A percentile compares a stretch with the other conserved stretches of the same genome.
These are phyloP conservation scores for Amanita exitialis DNA, from an alignment of 768 basidiomycete species.

Conservation along the genomic window DNA sequence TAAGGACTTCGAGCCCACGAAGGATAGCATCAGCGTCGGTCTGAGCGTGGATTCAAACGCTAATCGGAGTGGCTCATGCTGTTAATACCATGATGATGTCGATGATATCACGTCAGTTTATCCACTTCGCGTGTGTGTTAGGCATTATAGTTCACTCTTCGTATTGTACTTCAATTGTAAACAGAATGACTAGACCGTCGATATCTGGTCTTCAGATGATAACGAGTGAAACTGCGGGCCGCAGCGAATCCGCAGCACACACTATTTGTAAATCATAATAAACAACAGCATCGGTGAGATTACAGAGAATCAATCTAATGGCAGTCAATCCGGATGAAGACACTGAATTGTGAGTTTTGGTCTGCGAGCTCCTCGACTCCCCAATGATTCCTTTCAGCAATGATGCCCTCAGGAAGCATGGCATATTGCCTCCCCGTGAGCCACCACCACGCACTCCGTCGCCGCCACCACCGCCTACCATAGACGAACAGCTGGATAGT, in stretches of 20 bases:
- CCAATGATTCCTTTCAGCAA: constrained; percentile 44
- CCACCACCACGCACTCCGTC: constrained; percentile 68
- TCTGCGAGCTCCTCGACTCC: neutral
- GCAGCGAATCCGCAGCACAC: neutral
- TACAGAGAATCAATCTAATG: constrained; percentile 27
- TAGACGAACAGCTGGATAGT: constrained; percentile 58
- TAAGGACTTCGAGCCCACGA: constrained; percentile 71
- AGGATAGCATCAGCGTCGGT: constrained; percentile 79
- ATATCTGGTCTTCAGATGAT: neutral
- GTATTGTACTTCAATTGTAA: neutral
- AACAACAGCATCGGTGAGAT: neutral
- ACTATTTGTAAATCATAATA: neutral
- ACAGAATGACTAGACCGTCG: neutral
- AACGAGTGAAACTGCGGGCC: neutral
- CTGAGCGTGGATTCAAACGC: constrained; percentile 59
- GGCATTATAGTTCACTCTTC: constrained; percentile 3
- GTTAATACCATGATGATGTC: constrained; percentile 24
- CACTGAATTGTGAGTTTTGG: constrained; percentile 79
- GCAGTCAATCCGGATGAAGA: constrained; percentile 81
- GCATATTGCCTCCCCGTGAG: constrained; percentile 75
- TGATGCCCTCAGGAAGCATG: constrained; percentile 87
- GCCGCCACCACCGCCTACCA: constrained; percentile 65
- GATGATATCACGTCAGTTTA: neutral
- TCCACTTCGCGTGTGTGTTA: neutral
- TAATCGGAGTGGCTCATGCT: constrained; percentile 53